Evolutionary conservation across 2,329 filamentous ascomycete species (phyloP), one percentile per base, ranked within the genome.

Genomic region (Neopestalotiopsis sp.): DNA sequence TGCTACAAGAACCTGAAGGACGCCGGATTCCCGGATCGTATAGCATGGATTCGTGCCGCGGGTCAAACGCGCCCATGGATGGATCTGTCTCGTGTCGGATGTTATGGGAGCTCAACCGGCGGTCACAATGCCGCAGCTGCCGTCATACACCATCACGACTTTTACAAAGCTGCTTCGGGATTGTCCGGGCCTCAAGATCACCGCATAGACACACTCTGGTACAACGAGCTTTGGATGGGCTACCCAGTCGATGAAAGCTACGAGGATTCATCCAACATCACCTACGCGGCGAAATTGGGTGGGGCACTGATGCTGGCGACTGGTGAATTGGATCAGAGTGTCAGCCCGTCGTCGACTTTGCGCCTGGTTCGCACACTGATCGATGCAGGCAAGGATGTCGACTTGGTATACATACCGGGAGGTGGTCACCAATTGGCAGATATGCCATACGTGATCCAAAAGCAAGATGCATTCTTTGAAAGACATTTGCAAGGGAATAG

Each of bases 1-100:
- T 65, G 40, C 20, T 65, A 65, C 45, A 65, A 65, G 45, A 65
- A 65, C 13, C 63, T 65, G 4, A 65, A 65, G 28, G 63, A 65
- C n/a, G 63, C 42, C 3, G 63, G 63, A 5, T 17, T 65, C 45
- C 45, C 42, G 14, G 40, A 65, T 30, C 63, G 63, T 2, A 65
- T 65, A n/a, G 63, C 63, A 9, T 65, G 42, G 63, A 65, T 65
- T 14, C 40, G 40, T 20, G 40, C 63, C 63, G 63, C 63, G 3
- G 63, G 38, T 1, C 10, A 40, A 30, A 65, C 63, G 7, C 63
- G 63, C 28, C 63, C 63, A 3, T 65, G 63, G 63, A 56, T 65
- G 63, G 63, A 65, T n/a, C 7, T 65, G 0, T 52, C 63, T 4
- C 40, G 63, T 3, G 63, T 65, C 24, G 63, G 63, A 24, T 65